These are phyloP conservation scores for Xylariaceae sp. DNA, from an alignment of 2,329 filamentous ascomycete species.

Conservation along the genomic window DNA sequence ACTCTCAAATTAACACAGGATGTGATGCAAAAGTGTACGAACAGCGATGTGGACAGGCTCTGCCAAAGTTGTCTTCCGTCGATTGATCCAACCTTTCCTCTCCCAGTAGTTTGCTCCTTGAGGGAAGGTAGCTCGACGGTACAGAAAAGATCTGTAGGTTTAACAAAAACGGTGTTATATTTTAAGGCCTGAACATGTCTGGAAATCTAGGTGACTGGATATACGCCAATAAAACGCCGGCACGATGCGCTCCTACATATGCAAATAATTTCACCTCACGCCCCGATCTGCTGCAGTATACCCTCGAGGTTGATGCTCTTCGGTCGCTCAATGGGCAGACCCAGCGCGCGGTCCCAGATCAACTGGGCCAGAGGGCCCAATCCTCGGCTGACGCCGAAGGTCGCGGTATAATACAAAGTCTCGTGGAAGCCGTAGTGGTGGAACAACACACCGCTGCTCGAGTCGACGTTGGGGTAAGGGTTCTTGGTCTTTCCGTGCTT, in stretches of 20 bases:
- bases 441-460: slow-evolving; percentile 88
- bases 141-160: slow-evolving; percentile 3
- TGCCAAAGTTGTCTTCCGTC: no score
- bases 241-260: slow-evolving; percentile 13
- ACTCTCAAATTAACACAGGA: slow-evolving; percentile 2
- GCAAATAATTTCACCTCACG: slow-evolving; percentile 13
- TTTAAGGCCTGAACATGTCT: slow-evolving; percentile 1
- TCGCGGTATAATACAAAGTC: slow-evolving; percentile 86
- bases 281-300: slow-evolving; percentile 62
- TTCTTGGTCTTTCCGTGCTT: slow-evolving; percentile 99
- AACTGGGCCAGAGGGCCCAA: slow-evolving; percentile 89
- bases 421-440: slow-evolving; percentile 97
- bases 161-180: slow-evolving; percentile 2
- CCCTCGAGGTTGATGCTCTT: slow-evolving; percentile 96
- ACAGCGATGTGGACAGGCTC: no score
- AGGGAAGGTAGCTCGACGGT: no score
- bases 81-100: neutral
- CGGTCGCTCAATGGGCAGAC: slow-evolving; percentile 91
- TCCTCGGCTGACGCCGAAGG: slow-evolving; percentile 63
- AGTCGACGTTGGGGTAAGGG: slow-evolving; percentile 95
- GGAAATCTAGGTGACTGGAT: slow-evolving; percentile 19
- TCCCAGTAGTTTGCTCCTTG: no score
- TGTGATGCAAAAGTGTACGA: no score
- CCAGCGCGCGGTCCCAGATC: slow-evolving; percentile 91
- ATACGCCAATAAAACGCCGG: slow-evolving; percentile 14